Base-by-base conservation (phyloP, 176 grass and related monocot genomes). In the Paspalum notatum region DNA sequence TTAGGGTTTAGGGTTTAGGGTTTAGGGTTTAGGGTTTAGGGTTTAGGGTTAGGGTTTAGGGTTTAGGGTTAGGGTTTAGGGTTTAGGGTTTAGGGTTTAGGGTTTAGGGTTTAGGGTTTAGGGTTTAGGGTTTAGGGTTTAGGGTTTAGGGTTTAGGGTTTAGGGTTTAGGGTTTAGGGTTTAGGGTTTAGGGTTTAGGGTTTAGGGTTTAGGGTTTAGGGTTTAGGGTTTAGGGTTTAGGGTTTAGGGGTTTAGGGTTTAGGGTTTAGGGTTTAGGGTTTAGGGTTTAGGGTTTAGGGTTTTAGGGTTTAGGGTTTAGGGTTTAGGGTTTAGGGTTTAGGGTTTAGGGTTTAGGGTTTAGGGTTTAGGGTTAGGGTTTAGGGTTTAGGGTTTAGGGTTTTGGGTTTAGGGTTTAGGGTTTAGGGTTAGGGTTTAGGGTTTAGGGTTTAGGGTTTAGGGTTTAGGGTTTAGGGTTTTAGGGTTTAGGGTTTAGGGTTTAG, bases 21-120 rank as follows among this genome's bases (percentile, higher is more conserved):
- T n/a, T 67, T 67, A n/a, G 39, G 64, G 64, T 43, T 67, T 67
- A 44, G 39, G 64, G 64, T 43, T 67, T 67, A 44, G 39, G 64
- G 64, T 43, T 67, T 67, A 44, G 39, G 64, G 64, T 67, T n/a
- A 17, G 64, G 64, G 20, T 67, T 67, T n/a, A 17, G 64, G 38
- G 20, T 67, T 65, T 7, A 32, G 62, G n/a, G 15, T 65, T 7
- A 7, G 62, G 25, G 4, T 65, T 39, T 4, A 8, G 57, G 20
- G 9, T 60, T 24, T 4, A 8, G 57, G 20, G 9, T 60, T 24
- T 4, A 32, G 32, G 32, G 32, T 32, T 32, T 32, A 32, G 32
- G 32, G 32, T 32, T 32, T 32, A 32, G 24, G 4, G 32, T 32
- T 62, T 32, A 15, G 26, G 60, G 24, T 37, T 62, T 49, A 13